Conservation (phyloP, 1,284 basidiomycete genomes). For the Sporisorium reilianum region DNA sequence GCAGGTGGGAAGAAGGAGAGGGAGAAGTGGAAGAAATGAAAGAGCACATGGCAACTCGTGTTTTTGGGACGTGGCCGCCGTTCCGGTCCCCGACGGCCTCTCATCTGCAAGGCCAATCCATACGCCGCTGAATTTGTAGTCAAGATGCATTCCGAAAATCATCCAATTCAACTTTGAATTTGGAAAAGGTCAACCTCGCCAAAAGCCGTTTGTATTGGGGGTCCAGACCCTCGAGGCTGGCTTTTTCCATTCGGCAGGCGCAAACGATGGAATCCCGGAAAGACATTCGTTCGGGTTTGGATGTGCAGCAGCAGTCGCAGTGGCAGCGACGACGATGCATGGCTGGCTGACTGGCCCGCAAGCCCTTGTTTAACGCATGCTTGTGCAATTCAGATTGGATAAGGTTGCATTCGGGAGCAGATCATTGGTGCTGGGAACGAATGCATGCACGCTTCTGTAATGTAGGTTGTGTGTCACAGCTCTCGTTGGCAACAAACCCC, state of each 20-base stretch:
- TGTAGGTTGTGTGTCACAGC: too few species aligned
- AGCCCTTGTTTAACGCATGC: too few species aligned
- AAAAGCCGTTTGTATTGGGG: background rate
- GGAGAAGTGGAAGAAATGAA: background rate
- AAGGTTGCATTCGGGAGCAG: too few species aligned
- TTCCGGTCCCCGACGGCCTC: constrained; percentile 1
- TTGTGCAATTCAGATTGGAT: too few species aligned
- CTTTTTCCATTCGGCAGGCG: background rate
- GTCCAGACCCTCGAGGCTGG: background rate
- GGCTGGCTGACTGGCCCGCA: too few species aligned
- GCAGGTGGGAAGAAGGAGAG: too few species aligned
- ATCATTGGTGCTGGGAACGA: too few species aligned
- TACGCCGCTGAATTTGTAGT: background rate
- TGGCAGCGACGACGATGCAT: too few species aligned
- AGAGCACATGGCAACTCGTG: background rate
- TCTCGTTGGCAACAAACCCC: too few species aligned
- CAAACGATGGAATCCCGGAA: background rate
- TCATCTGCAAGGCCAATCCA: background rate
- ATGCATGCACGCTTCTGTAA: too few species aligned
- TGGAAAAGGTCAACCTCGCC: background rate
- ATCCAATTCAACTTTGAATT: background rate
- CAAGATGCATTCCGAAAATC: background rate
- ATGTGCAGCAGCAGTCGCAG: too few species aligned
- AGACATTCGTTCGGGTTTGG: background rate
- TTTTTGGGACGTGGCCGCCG: background rate